Percentiles rank a stretch among this genome's conserved stretches.
These are phyloP conservation scores for Hapsidospora chrysogenum DNA, from an alignment of 495 filamentous ascomycete species.

Conservation along the genomic window DNA sequence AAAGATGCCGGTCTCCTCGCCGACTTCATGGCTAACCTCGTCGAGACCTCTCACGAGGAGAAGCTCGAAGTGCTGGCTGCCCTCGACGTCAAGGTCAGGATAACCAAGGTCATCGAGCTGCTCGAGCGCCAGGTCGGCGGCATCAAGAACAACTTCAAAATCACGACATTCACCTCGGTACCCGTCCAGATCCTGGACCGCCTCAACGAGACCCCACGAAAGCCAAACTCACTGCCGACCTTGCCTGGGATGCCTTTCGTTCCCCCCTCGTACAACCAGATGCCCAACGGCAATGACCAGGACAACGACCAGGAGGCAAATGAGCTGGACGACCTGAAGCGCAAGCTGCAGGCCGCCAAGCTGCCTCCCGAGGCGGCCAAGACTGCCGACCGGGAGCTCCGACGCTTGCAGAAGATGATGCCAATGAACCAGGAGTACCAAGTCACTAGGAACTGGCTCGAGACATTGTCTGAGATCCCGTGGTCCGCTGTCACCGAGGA, in stretches of 20 bases:
- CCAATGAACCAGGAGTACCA: constrained; percentile 91
- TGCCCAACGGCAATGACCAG: constrained; percentile 17
- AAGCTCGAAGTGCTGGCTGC: constrained; percentile 70
- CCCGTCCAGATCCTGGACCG: constrained; percentile 31
- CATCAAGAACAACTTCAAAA: constrained; percentile 67
- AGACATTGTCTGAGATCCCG: constrained; percentile 86
- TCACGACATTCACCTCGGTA: constrained; percentile 51
- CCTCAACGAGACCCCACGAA: constrained; percentile 7
- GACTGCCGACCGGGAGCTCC: constrained; percentile 77
- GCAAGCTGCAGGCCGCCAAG: constrained; percentile 65
- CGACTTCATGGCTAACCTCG: constrained; percentile 88
- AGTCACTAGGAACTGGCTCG: constrained; percentile 84
- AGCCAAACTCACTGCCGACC: constrained; percentile 27
- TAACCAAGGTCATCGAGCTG: constrained; percentile 65
- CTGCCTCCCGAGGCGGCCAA: constrained; percentile 54
- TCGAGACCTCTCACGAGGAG: constrained; percentile 73
- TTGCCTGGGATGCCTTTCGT: constrained; percentile 34
- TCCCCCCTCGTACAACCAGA: constrained; percentile 16
- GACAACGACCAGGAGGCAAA: constrained; percentile 58
- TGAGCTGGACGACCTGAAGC: constrained; percentile 83
- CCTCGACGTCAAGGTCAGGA: constrained; percentile 55
- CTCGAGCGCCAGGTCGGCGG: constrained; percentile 60
- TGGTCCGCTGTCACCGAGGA: constrained; percentile 83
- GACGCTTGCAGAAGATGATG: constrained; percentile 83
- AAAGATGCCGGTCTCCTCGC: constrained; percentile 74